Base-by-base conservation (phyloP, 495 filamentous ascomycete genomes). In the Penicillium verhagenii region DNA sequence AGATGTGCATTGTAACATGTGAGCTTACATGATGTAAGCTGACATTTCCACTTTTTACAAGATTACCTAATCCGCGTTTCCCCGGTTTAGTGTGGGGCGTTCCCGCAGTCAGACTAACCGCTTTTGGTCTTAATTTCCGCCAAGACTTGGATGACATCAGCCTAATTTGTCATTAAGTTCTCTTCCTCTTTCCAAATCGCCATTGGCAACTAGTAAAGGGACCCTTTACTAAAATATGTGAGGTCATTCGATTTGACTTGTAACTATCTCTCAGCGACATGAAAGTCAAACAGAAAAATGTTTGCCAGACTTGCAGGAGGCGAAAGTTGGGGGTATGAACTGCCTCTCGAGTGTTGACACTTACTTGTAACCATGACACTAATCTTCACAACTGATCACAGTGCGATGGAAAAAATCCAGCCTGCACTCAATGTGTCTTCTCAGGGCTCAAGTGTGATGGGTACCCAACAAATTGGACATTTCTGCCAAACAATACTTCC, bases 331-430 rank as follows among this genome's bases (percentile, higher is more conserved):
- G 65, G 3, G 65, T 65, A 60, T 6, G 55, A 28, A 33, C 20
- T 1, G 19, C 28, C n/a, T n/a, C n/a, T n/a, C n/a, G n/a, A n/a
- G n/a, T n/a, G n/a, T n/a, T 35, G 21, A 53, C n/a, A 11, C 19
- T n/a, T 18, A 8, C 3, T 5, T 18, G 3, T 11, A 1, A 43
- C 7, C 11, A 23, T 11, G 8, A 43, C 18, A 4, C 19, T 21
- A 21, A 43, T 14, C 14, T 35, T 13, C 16, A n/a, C 16, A 13
- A n/a, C 14, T n/a, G 16, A 24, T 26, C 7, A 6, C 28, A 68
- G 65, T 68, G 65, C 26, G 61, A 68, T 54, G 61, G 65, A 10
- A 65, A 65, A 33, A 53, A 26, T 10, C 65, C 65, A 6, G 49
- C 9, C 29, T 68, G 65, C 28, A 57, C 50, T 45, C 65, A 68